Evolutionary conservation across 148 eudicot species (phyloP), one percentile per base, ranked within the genome.

Genomic region (Chenopodium suecicum): DNA sequence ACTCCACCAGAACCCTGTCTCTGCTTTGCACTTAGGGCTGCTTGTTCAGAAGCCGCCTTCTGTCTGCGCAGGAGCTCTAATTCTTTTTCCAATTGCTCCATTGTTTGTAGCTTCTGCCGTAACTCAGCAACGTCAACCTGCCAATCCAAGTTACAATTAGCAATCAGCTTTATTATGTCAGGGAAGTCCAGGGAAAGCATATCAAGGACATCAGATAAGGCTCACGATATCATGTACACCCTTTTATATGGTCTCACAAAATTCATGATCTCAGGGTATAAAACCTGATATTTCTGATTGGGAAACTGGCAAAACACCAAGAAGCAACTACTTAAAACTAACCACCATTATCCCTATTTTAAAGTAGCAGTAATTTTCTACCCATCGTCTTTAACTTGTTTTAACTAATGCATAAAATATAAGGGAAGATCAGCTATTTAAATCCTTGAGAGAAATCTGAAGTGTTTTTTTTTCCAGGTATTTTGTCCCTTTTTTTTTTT

Each of bases 41-140:
- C 99, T 90, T 94, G 91, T 81, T 94, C 99, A 44, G 99, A 92
- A 74, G 98, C 98, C 54, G 98, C 95, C 87, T 92, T 97, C 89
- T 97, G 99, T 83, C 95, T 86, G 34, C 89, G 97, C 47, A 97
- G 90, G 84, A 97, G 88, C 82, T 97, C 99, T 7, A 97, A 89
- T 81, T 97, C 99, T 81, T 90, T 97, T 64, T 92, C 93, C 77
- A 96, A 86, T 75, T 91, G 94, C 85, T 94, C 99, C 98, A 94
- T 89, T 32, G 91, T 89, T 84, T 94, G 98, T 65, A 97, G 91
- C 92, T 94, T 94, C 84, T 97, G 98, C 63, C 97, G 77, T 71
- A 97, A 86, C 81, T 97, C 98, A 17, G 98, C 99, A 78, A 97
- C 97, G 81, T 91, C 97, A 81, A 97, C 98, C 99, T 97, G 93